Evolutionary conservation across 345 rosid species (phyloP), one percentile per base, ranked within the genome.

Genomic region (Rhodamnia rubescens): DNA sequence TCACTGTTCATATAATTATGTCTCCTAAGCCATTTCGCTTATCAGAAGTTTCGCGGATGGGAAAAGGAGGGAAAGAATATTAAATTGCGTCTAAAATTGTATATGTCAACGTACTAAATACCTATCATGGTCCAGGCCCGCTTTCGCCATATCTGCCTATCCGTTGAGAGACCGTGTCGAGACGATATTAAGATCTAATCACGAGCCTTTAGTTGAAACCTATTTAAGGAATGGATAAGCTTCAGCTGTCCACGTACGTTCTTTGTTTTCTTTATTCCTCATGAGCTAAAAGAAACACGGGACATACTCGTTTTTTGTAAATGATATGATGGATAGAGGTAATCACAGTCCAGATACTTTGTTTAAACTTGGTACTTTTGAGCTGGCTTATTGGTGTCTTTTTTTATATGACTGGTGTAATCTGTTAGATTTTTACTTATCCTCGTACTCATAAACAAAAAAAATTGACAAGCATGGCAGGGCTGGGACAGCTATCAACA

Each of bases 401-500:
- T 64, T 29, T 29, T 29, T 4, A 69, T 64, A 29, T 15, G 75
- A 2, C 3, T 4, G 75, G 75, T 29, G 75, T 15, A 53, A 15
- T 15, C 54, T 16, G 2, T 53, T 5, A 64, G 75, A 64, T 64
- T 15, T 3, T 36, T 36, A 59, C 75, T 15, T 29, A 29, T 64
- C 36, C 75, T 64, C 75, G 55, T 49, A 20, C 26, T 42, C 26
- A 24, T 49, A 20, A 69, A 36, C 29, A 50, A 50, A 40, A 47
- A 27, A 49, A 27, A 6, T 29, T 4, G 49, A 55, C 42, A 27
- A 51, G 22, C 24, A 49, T 81, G 5, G 49, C 89, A 95, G 98
- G 98, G 51, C 93, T 95, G 10, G 96, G 97, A 44, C 97, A 94
- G 86, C 85, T 95, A 54, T 94, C 97, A n/a, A 90, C 94, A 82